Base-by-base conservation (phyloP, 2,329 filamentous ascomycete species). In the Drechslerella stenobrocha region DNA sequence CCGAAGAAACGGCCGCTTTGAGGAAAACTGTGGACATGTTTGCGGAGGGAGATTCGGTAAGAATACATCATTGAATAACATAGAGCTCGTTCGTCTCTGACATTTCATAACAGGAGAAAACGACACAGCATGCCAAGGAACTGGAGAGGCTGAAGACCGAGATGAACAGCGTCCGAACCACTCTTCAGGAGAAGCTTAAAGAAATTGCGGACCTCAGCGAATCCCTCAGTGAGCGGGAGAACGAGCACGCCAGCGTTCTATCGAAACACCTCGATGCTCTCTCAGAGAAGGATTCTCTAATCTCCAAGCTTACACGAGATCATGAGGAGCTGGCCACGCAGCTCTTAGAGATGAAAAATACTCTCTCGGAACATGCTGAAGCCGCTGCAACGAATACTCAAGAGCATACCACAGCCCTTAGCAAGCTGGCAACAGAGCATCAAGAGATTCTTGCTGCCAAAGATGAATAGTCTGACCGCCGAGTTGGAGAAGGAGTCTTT, bases 401-500 rank as follows among this genome's bases (percentile, higher is more conserved):
- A 13, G 35, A 52, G n/a, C 55, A 60, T 9, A 7, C 55, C 2
- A 35, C 55, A 11, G 55, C 51, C 30, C 20, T 67, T 15, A 46
- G n/a, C 2, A 60, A 52, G 32, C 23, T 67, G 20, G 22, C 63
- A 1, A 35, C 63, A 2, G 63, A 67, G 28, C 55, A 60, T 15
- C 48, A 59, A 20, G 63, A 67, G 37, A 18, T 60, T 2, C n/a
- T 56, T 11, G 23, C 44, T 0, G 61, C 61, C 8, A 66, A 66
- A 34, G 61, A 66, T 5, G 61, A 66, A 30, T 4, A 45, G 37
- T 7, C n/a, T 67, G 28, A 67, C 51, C 1, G 55, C 63, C 1
- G 63, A 67, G 28, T 55, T 67, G 5, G 63, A 67, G 23, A 67
- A 56, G 34, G 63, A 67, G 26, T 67, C 63, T 1, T 37, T 67